These are phyloP conservation scores for Tremella fuciformis DNA, from an alignment of 768 basidiomycete species.

Conservation along the genomic window DNA sequence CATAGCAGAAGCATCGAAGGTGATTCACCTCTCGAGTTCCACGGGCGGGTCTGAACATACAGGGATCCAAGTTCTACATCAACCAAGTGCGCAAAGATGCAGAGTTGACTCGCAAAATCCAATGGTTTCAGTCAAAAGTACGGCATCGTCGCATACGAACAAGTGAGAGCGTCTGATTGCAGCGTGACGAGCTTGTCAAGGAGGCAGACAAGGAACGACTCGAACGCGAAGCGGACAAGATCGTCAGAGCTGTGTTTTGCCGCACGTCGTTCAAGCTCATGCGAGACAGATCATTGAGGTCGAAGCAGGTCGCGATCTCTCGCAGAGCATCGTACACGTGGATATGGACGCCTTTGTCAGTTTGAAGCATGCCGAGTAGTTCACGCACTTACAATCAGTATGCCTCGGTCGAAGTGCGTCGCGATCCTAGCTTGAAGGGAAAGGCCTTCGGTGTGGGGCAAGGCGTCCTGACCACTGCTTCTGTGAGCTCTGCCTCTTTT, in stretches of 20 bases:
- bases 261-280: neutral
- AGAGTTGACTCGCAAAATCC: constrained; percentile 73
- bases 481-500: constrained; percentile 30
- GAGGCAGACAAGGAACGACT: constrained; percentile 57
- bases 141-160: neutral
- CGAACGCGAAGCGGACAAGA: constrained; percentile 65
- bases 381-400: constrained; percentile 52
- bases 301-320: constrained; percentile 72
- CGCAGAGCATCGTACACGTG: constrained; percentile 82
- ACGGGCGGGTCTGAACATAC: constrained; percentile 3
- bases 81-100: constrained; percentile 89
- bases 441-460: constrained; percentile 65
- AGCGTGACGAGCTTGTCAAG: constrained; percentile 34
- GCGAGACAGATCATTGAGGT: constrained; percentile 59
- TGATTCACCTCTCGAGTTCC: constrained; percentile 10
- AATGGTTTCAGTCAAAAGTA: constrained; percentile 61
- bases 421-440: constrained; percentile 47
- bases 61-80: constrained; percentile 65
- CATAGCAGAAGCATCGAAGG: constrained; percentile 82
- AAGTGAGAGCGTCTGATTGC: constrained; percentile 54
- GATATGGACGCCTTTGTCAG: constrained; percentile 85
- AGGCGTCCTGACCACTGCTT: constrained; percentile 79
- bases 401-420: constrained; percentile 53
- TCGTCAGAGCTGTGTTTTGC: constrained; percentile 57
- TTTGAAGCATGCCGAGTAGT: constrained; percentile 57